A percentile compares a stretch with the other conserved stretches of the same genome.
phyloP scores from a whole-genome alignment of 345 rosid species.

The Syzygium aqueum region DNA sequence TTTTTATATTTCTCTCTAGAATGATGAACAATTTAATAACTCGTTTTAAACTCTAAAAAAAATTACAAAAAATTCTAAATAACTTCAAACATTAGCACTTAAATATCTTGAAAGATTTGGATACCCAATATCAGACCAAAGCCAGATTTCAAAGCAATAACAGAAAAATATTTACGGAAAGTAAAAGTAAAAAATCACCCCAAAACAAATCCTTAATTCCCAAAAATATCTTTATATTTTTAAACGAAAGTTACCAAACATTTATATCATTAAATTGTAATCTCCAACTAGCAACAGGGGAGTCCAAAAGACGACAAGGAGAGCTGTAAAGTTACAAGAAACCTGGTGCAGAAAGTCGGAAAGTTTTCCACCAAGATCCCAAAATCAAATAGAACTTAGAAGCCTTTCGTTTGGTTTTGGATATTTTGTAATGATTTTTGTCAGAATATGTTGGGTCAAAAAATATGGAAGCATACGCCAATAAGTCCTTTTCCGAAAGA shows the following conservation, averaged over 20 bases:
- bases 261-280: background rate
- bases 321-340: background rate
- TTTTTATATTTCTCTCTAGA: background rate
- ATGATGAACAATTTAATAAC: background rate
- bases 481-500: background rate
- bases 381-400: background rate
- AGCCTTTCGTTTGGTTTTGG: background rate
- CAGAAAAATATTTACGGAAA: background rate
- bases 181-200: background rate
- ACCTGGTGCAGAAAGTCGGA: background rate
- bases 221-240: background rate
- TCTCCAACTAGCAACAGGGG: background rate
- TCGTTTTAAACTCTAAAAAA: background rate
- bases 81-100: background rate
- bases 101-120: background rate
- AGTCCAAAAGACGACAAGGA: background rate
- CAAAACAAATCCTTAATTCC: background rate
- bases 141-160: background rate
- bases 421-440: background rate
- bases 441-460: background rate
- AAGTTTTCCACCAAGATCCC: background rate
- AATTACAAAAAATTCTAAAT: background rate
- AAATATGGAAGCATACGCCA: background rate
- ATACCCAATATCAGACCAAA: background rate
- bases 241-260: background rate